Evolutionary conservation across 2,329 filamentous ascomycete species (phyloP), one percentile per base, ranked within the genome.

Genomic region (Colletotrichum sp.): DNA sequence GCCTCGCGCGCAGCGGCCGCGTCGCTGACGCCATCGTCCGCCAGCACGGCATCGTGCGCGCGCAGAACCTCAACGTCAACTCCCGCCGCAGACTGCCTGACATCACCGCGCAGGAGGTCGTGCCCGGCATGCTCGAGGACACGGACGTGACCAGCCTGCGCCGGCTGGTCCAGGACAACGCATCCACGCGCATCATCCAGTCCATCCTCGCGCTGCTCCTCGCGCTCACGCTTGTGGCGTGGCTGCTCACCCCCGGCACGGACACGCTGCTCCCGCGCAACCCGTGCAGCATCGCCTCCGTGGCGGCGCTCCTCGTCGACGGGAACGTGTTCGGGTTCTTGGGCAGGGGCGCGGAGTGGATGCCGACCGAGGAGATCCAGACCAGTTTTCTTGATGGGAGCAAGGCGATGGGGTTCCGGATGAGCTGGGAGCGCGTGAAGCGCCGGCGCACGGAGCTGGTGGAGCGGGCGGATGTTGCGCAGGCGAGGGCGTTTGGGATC

Each of bases 31-130:
- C 83, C 28, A 84, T 86, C 44, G 62, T 81, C 18, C 77, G 76
- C 24, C 85, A 86, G 66, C 85, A 86, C 73, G 79, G 81, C 34
- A 79, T 86, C 22, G 82, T 86, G 39, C 81, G 83, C 13, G 79
- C 85, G 1, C 85, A 86, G 68, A 81, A 81, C 1, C 69, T 86
- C 57, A 84, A 81, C 69, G 62, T 77, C 59, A 71, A 79, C 36
- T 71, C 75, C 6, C 68, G 76, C 12, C 75, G 72, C 9, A 74
- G 79, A 8, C 75, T 81, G 8, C 76, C 77, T 0, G 18, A 78
- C 39, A 62, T 71, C 8, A 30, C 66, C 16, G 55, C 72, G 1
- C 63, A 60, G 34, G 57, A 71, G n/a, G 76, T 65, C 36, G 68
- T 80, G 24, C 71, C 67, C 18, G 76, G 75, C 15, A 57, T 68